Evolutionary conservation across 352 stramenopile genomes (phyloP).

Genomic region (Phytophthora macrochlamydospora): DNA sequence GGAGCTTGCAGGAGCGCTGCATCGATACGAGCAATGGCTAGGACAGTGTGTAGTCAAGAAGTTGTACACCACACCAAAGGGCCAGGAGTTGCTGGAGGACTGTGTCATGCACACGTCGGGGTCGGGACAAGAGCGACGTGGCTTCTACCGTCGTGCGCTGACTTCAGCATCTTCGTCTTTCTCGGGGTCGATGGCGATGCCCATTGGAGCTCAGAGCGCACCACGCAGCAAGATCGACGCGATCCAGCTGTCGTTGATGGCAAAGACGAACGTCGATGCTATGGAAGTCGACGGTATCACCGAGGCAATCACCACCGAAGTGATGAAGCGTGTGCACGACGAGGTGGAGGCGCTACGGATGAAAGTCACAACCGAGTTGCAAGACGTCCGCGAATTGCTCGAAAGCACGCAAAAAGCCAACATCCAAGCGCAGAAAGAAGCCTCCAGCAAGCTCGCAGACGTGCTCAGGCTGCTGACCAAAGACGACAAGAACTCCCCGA

Average conservation of each 20-base stretch:
- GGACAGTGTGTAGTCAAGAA: slow-evolving; percentile 35
- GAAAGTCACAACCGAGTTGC: slow-evolving; percentile 38
- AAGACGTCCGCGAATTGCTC: slow-evolving; percentile 35
- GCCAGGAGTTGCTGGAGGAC: slow-evolving; percentile 33
- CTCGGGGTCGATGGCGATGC: slow-evolving; percentile 3
- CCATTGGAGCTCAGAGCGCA: slow-evolving; percentile 2
- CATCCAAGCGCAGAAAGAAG: slow-evolving; percentile 21
- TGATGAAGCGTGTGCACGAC: slow-evolving; percentile 40
- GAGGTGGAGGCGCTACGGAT: slow-evolving; percentile 34
- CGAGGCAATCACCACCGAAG: slow-evolving; percentile 38
- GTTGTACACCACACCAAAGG: slow-evolving; percentile 43
- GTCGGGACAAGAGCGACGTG: slow-evolving; percentile 13
- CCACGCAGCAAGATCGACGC: slow-evolving; percentile 30
- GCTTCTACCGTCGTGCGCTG: slow-evolving; percentile 28
- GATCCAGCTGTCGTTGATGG: slow-evolving; percentile 23
- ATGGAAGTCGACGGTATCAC: slow-evolving; percentile 26
- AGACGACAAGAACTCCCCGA: slow-evolving; percentile 5
- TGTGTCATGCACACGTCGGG: slow-evolving; percentile 23
- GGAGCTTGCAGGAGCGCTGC: slow-evolving; percentile 49
- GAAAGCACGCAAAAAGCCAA: slow-evolving; percentile 24
- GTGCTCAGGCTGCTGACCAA: slow-evolving; percentile 28
- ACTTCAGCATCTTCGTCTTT: slow-evolving; percentile 37
- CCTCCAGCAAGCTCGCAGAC: slow-evolving; percentile 26
- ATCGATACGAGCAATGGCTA: slow-evolving; percentile 65
- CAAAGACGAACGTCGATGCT: slow-evolving; percentile 4